These are phyloP conservation scores for Prinsepia uniflora DNA, from an alignment of 306 rosid genomes.

Conservation along the genomic window DNA sequence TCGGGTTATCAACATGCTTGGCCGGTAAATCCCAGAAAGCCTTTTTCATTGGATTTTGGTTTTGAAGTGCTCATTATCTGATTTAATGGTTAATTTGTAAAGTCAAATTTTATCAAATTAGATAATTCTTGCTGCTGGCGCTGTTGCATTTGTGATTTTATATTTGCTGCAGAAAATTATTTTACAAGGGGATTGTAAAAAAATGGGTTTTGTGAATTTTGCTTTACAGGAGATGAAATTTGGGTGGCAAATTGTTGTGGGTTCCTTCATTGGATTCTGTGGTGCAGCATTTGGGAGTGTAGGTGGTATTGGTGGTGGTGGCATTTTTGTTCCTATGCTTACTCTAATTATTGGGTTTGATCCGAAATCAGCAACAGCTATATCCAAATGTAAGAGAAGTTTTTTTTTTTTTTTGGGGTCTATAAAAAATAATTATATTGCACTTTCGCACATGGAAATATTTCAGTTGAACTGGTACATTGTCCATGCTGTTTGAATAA, in stretches of 20 bases:
- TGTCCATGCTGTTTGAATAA: neutral
- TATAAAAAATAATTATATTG: neutral
- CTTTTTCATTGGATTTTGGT: neutral
- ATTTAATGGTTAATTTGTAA: neutral
- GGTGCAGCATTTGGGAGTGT: slow-evolving; percentile 97
- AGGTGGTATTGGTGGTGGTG: slow-evolving; percentile 98
- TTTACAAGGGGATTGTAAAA: neutral
- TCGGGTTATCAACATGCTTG: slow-evolving; percentile 67
- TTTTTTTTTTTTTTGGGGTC: neutral
- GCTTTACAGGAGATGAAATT: slow-evolving; percentile 66
- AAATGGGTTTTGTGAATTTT: slow-evolving; percentile 6
- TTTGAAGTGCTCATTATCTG: neutral
- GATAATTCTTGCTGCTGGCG: neutral
- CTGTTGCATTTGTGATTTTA: neutral
- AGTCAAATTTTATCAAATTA: neutral
- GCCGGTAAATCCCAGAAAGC: slow-evolving; percentile 57
- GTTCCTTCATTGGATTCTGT: slow-evolving; percentile 63
- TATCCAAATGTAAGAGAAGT: slow-evolving; percentile 72
- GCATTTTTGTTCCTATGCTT: slow-evolving; percentile 96
- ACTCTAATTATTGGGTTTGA: slow-evolving; percentile 82
- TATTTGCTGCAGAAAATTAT: neutral
- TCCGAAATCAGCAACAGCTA: slow-evolving; percentile 88
- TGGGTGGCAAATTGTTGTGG: slow-evolving; percentile 76
- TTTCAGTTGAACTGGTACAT: neutral
- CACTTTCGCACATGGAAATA: neutral